A percentile compares a stretch with the other conserved stretches of the same genome.
These are phyloP conservation scores for Vaccinium vitisidaea DNA, from an alignment of 148 eudicot species.

Conservation along the genomic window DNA sequence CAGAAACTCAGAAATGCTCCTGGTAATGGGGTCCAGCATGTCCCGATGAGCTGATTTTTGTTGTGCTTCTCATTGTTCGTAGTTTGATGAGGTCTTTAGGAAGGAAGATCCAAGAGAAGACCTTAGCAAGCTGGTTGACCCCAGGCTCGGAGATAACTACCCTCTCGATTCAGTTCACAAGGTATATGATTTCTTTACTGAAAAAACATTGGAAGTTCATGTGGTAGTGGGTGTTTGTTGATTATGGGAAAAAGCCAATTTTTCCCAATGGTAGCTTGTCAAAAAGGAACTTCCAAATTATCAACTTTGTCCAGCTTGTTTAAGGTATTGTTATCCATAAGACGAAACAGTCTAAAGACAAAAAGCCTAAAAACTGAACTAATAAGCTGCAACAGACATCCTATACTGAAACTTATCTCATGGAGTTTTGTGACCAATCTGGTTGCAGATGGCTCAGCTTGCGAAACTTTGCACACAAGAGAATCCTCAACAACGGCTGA, in stretches of 20 bases:
- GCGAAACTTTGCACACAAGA: constrained; percentile 75
- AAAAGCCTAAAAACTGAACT: background rate
- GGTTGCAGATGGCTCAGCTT: constrained; percentile 55
- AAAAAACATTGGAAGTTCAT: background rate
- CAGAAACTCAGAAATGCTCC: background rate
- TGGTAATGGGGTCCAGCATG: background rate
- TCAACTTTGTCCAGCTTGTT: background rate
- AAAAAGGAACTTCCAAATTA: background rate
- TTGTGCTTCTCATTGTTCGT: background rate
- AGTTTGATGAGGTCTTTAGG: constrained; percentile 59
- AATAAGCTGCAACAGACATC: background rate
- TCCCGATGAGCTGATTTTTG: background rate
- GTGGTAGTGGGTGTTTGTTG: background rate
- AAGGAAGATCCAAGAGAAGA: constrained; percentile 45
- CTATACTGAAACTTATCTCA: background rate
- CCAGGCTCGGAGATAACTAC: constrained; percentile 61
- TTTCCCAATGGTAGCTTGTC: background rate
- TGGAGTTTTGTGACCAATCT: background rate
- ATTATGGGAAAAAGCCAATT: background rate
- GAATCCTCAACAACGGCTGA: constrained; percentile 53
- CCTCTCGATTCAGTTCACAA: constrained; percentile 42
- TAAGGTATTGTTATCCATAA: background rate
- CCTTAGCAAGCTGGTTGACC: constrained; percentile 58
- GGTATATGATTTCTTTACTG: constrained; percentile 20
- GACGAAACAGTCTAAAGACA: background rate